A percentile compares a stretch with the other conserved stretches of the same genome.
Conservation (phyloP, 129 eudicot genomes). For the Kitagawia praeruptora region DNA sequence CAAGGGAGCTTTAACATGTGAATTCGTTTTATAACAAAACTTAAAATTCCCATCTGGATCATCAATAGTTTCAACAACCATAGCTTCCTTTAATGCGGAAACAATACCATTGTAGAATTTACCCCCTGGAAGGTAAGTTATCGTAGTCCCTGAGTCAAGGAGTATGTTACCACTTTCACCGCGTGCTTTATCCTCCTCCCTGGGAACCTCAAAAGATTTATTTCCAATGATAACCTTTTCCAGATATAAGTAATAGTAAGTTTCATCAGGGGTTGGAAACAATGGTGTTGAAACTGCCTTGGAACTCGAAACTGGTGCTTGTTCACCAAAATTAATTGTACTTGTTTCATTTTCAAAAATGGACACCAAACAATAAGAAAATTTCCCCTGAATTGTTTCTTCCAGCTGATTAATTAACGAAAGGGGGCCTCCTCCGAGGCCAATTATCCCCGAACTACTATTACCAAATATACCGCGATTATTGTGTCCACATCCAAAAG, state of each 20-base stretch:
- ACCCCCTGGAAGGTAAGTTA: slow-evolving; percentile 21
- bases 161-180: slow-evolving; percentile 27
- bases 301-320: slow-evolving; percentile 24
- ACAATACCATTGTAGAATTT: slow-evolving; percentile 9
- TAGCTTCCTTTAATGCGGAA: background rate
- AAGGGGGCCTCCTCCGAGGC: slow-evolving; percentile 58
- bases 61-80: background rate
- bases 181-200: background rate
- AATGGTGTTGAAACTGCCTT: slow-evolving; percentile 55
- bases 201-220: background rate
- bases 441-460: slow-evolving; percentile 45
- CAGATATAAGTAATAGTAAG: slow-evolving; percentile 42
- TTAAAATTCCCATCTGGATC: slow-evolving; percentile 23
- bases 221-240: slow-evolving; percentile 41
- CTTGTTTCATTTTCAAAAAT: slow-evolving; percentile 14
- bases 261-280: slow-evolving; percentile 2
- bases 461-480: slow-evolving; percentile 27
- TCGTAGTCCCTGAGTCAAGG: slow-evolving; percentile 52
- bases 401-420: slow-evolving; percentile 39
- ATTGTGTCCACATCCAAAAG: slow-evolving; percentile 59
- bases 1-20: slow-evolving; percentile 12
- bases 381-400: slow-evolving; percentile 25
- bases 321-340: slow-evolving; percentile 46
- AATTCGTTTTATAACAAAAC: slow-evolving; percentile 25
- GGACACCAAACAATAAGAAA: slow-evolving; percentile 59